Base-by-base conservation (phyloP, 2,329 filamentous ascomycete genomes). In the Exophiala aquamarina region DNA sequence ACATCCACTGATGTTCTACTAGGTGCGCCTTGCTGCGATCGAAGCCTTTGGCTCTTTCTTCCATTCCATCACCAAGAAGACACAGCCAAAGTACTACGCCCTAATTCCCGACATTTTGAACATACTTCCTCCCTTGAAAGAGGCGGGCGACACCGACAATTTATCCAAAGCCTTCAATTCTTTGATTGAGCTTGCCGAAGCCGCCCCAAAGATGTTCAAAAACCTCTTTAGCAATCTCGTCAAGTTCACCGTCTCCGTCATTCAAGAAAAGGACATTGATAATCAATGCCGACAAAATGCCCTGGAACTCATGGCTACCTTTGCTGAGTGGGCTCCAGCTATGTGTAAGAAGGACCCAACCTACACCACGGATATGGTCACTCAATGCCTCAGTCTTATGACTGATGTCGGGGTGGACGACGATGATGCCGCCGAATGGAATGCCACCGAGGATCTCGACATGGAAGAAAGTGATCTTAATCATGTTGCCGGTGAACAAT, bases 191-290 rank as follows among this genome's bases (percentile, higher is more conserved):
- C 78, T 98, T 45, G 93, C 93, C 31, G 93, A 97, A 69, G 81
- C 86, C n/a, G 87, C 89, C 17, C 90, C 92, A 17, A 94, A 93
- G 71, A 97, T 97, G 91, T 98, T 98, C 74, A 95, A 93, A 71
- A 80, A 79, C 15, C 77, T 95, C n/a, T 98, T 98, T 73, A 86
- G 87, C 63, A 91, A 89, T 62, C 78, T 98, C 3, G 92, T 97
- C 41, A 84, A 88, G 59, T 96, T 98, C 70, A 92, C 86, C 66
- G 84, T 97, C 50, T 89, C 88, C 5, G 90, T 97, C 48, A 88
- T 98, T 59, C 88, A 94, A 61, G 92, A 98, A 67, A 97, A 97
- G 73, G 91, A 97, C 52, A 79, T 98, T 17, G 86, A 84, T 53
- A 91, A 95, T 63, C 81, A 91, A 58, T 88, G 89, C 52, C 84